These are phyloP conservation scores for Alternaria sp. DNA, from an alignment of 2,329 filamentous ascomycete genomes.

Conservation along the genomic window DNA sequence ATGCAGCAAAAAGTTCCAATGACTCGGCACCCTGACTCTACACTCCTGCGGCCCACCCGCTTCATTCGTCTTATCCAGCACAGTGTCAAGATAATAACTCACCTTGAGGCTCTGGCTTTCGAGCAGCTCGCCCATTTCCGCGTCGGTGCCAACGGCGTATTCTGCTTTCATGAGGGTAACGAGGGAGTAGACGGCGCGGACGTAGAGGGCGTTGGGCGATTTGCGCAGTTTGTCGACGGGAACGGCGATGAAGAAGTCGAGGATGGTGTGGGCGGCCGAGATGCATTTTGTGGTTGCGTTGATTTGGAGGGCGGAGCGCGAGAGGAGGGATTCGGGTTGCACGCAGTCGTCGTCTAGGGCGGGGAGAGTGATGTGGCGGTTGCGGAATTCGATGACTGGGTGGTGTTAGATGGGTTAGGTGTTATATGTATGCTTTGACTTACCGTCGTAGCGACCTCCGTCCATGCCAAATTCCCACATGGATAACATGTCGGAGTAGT, in stretches of 20 bases:
- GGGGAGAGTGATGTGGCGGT: slow-evolving; percentile 42
- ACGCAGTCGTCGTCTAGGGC: slow-evolving; percentile 41
- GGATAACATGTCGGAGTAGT: slow-evolving; percentile 41
- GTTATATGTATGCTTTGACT: neutral
- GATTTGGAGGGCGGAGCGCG: slow-evolving; percentile 42
- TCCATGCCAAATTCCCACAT: slow-evolving; percentile 50
- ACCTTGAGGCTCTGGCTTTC: slow-evolving; percentile 41
- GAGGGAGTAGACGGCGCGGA: slow-evolving; percentile 40
- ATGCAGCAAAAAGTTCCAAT: slow-evolving; percentile 41
- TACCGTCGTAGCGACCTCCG: slow-evolving; percentile 40
- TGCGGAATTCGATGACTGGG: slow-evolving; percentile 40
- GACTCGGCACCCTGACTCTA: slow-evolving; percentile 35
- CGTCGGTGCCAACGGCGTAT: slow-evolving; percentile 43
- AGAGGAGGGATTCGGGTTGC: slow-evolving; percentile 42
- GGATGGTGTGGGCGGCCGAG: slow-evolving; percentile 37
- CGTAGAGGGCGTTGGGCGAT: slow-evolving; percentile 38
- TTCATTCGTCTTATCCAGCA: slow-evolving; percentile 28
- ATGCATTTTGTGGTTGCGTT: slow-evolving; percentile 46
- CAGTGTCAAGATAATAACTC: slow-evolving; percentile 36
- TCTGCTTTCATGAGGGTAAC: slow-evolving; percentile 44
- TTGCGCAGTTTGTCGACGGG: slow-evolving; percentile 29
- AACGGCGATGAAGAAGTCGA: slow-evolving; percentile 38
- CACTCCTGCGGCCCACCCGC: slow-evolving; percentile 41
- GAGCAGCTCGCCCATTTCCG: slow-evolving; percentile 41
- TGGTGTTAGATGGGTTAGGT: neutral